Base-by-base conservation (phyloP, 306 rosid species). In the Sesbania bispinosa region DNA sequence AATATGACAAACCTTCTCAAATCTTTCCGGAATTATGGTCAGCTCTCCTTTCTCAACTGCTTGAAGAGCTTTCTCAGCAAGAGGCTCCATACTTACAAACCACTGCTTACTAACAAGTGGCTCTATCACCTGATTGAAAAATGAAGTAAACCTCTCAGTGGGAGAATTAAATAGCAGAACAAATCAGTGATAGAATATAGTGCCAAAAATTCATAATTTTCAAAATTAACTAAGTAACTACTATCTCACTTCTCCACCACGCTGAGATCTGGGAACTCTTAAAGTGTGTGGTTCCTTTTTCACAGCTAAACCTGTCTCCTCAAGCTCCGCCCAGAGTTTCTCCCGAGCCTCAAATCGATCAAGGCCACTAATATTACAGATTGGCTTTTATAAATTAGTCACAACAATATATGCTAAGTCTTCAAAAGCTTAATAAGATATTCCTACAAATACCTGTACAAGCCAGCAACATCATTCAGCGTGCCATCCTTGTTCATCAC, bases 401-500 rank as follows among this genome's bases (percentile, higher is more conserved):
- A 16, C 53, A 74, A 33, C 10, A 61, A 33, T 60, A 50, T 38
- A 33, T 43, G n/a, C 26, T 62, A 24, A 64, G 59, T 35, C 27
- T 66, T 63, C 26, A 80, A 65, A 35, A 63, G n/a, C 69, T 61
- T 3, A 83, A 61, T 47, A 38, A 47, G 39, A 38, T 7, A 14
- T 38, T 45, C 9, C 26, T 45, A 54, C 47, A 73, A 75, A 67
- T 85, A 93, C 98, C 94, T 67, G 87, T 88, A 93, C 75, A 93
- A 69, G 72, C 98, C 97, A 48, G 88, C 89, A 87, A 88, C 97
- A 68, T 83, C 80, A 76, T 93, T 93, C 71, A 93, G 96, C 6
- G 98, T 93, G 47, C 94, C 98, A 27, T 93, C 97, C 82, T 93
- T 93, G 88, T 93, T 93, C 98, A 93, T 93, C 75, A 93, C 90